Evolutionary conservation across 1,284 basidiomycete species (phyloP), one percentile per base, ranked within the genome.

Genomic region (Boletus calvinii): DNA sequence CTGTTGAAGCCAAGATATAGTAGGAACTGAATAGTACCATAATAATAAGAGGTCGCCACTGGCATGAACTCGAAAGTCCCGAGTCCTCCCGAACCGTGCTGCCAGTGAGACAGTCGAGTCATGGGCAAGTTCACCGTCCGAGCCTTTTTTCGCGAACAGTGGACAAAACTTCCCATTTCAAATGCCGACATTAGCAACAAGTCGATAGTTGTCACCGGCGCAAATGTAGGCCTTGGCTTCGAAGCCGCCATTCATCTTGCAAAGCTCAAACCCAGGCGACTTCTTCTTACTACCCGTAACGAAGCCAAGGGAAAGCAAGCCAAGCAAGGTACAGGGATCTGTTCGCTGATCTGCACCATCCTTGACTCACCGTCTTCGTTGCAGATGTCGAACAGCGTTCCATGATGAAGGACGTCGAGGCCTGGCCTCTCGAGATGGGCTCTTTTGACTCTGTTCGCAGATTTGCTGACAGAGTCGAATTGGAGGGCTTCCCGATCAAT

Each of bases 151-250:
- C 60, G 53, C 17, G 48, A 68, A 31, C 64, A 69, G 41, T 67
- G 60, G 60, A 58, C 47, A 20, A 38, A 48, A 18, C 42, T 69
- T 24, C 66, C 67, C 4, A 37, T 61, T 12, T 47, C 59, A 32
- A 60, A 48, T 10, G 50, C 53, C 17, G 62, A 74, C 29, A 53
- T 73, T 36, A 59, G 59, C 12, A 59, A 64, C 47, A 63, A 65
- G 51, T 63, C 66, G 2, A 53, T 72, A 10, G 48, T 71, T 9
- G 45, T 72, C 32, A 62, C 59, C 0, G 66, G 70, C 18, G 52
- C 66, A 26, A 72, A 72, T 46, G 57, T 62, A 22, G 71, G 71
- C 15, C 59, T 71, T 5, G 71, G 69, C 9, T 59, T 65, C n/a
- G 71, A 70, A 55, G 65, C 70, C 11, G 67, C 63, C 15, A 49